A percentile compares a stretch with the other conserved stretches of the same genome.
Evolutionary conservation across 805 yeast species (phyloP).

Genomic region (Lachancea fermentati): DNA sequence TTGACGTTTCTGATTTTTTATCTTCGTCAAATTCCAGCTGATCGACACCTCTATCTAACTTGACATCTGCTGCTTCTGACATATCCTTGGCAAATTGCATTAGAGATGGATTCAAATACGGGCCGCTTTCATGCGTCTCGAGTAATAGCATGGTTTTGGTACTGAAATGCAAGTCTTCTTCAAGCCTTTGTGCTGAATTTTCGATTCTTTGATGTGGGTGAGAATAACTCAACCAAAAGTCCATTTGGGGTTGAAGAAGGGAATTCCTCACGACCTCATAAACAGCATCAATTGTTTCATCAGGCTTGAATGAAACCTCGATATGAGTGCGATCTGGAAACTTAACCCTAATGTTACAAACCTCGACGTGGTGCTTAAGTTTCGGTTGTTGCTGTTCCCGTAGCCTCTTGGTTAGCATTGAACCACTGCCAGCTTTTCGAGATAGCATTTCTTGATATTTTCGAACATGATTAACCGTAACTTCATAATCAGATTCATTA

Average conservation of each 20-base stretch:
- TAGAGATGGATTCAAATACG: constrained; percentile 27
- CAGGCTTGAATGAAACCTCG: constrained; percentile 44
- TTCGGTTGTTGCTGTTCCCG: constrained; percentile 33
- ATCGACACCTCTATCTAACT: constrained; percentile 1
- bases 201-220: constrained; percentile 41
- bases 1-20: constrained; percentile 11
- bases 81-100: constrained; percentile 31
- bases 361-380: constrained; percentile 22
- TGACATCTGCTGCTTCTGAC: constrained; percentile 28
- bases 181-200: constrained; percentile 28
- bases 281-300: constrained; percentile 34
- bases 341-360: constrained; percentile 44
- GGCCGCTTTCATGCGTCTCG: constrained; percentile 24
- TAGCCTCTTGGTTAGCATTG: constrained; percentile 39
- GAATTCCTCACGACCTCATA: constrained; percentile 28
- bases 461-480: constrained; percentile 48
- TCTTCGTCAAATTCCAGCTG: not conserved
- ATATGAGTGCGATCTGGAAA: constrained; percentile 53
- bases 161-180: constrained; percentile 39
- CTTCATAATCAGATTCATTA: constrained; percentile 38
- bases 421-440: constrained; percentile 36
- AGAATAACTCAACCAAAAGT: constrained; percentile 40
- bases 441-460: constrained; percentile 47
- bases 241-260: constrained; percentile 25
- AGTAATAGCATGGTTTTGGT: constrained; percentile 42